Base-by-base conservation (phyloP, 345 rosid genomes). In the Euphorbia lathyris region DNA sequence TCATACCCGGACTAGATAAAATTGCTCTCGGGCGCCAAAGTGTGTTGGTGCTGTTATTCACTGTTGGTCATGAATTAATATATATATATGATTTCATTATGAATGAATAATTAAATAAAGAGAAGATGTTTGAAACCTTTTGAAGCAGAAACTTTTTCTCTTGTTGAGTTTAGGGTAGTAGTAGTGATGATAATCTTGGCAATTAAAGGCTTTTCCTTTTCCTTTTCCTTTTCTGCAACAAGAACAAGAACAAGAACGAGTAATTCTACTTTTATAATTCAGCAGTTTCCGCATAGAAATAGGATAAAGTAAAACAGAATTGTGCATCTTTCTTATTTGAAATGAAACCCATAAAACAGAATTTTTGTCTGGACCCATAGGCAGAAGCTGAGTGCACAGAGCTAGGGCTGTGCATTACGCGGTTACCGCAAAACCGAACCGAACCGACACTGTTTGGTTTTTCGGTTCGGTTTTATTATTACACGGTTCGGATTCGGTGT, bases 1-100 rank as follows among this genome's bases (percentile, higher is more conserved):
- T 29, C 12, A 68, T 72, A 82, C 82, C 77, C 13, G 82, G 85
- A 63, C 85, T 78, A 11, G 78, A 82, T 25, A 78, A 48, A 32
- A 82, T 76, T 52, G 85, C 82, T 11, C 80, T 74, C 47, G 80
- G 82, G 12, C 80, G 78, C 11, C 45, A 25, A 29, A 20, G 57
- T 48, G 68, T 65, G 50, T 3, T 14, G 12, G 40, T 70, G 11
- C 25, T 36, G 38, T 60, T 61, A 66, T 68, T 62, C 40, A 29
- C 58, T 78, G 67, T 14, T 5, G 9, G 57, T 6, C 20, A 8
- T 19, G 59, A 55, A 55, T 3, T n/a, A 34, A 34, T 34, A 34
- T 34, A 34, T 34, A 34, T 34, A 7, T 34, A 7, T 34, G 38
- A 34, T 34, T 34, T n/a, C n/a, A n/a, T n/a, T n/a, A n/a, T n/a